These are phyloP conservation scores for Saccharomycopsis selenospora DNA, from an alignment of 805 yeast species.

Conservation along the genomic window DNA sequence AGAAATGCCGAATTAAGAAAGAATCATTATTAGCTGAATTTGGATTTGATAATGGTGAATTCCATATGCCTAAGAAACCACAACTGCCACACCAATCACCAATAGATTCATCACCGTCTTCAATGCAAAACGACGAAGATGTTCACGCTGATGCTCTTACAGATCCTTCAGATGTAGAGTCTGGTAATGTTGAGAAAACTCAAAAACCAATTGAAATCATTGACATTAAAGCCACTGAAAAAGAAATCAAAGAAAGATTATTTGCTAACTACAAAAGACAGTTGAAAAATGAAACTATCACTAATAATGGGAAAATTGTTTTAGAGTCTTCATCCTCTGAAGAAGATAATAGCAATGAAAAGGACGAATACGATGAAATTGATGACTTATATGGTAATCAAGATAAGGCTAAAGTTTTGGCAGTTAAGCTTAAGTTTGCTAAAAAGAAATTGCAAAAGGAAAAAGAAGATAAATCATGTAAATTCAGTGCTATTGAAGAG, in stretches of 20 bases:
- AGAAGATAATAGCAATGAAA: background rate
- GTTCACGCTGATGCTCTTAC: slow-evolving; percentile 9
- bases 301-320: slow-evolving; percentile 9
- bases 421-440: slow-evolving; percentile 16
- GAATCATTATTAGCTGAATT: slow-evolving; percentile 15
- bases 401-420: slow-evolving; percentile 14
- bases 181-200: background rate
- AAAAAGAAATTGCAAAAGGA: slow-evolving; percentile 10
- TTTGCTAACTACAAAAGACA: background rate
- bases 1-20: slow-evolving; percentile 14
- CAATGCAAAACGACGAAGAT: slow-evolving; percentile 5
- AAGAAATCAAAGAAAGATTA: background rate
- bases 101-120: background rate
- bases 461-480: background rate
- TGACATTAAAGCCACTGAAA: background rate
- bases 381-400: background rate
- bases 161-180: slow-evolving; percentile 13
- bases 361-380: background rate
- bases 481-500: background rate
- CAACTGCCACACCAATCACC: background rate
- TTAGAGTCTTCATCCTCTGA: slow-evolving; percentile 7
- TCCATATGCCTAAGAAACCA: slow-evolving; percentile 1
- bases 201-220: background rate
- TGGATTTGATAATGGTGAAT: slow-evolving; percentile 14
- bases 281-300: slow-evolving; percentile 8